Base-by-base conservation (phyloP, 129 eudicot species). In the Flaveria linearis region DNA sequence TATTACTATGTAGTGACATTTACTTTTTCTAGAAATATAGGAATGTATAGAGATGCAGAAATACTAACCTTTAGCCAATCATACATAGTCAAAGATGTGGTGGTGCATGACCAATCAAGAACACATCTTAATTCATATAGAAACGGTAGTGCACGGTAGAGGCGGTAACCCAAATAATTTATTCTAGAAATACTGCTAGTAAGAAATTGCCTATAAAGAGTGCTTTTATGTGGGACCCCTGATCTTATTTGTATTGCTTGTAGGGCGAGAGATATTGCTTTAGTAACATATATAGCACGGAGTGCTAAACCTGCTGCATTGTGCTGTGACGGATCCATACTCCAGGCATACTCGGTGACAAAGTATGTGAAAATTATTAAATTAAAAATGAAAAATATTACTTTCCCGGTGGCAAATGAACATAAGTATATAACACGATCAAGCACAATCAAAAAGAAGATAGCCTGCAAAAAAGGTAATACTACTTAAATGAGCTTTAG, bases 81-180 rank as follows among this genome's bases (percentile, higher is more conserved):
- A 80, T 95, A 95, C 99, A 95, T 95, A 15, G 97, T 95, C 88
- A 95, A 80, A 56, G 97, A 91, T 51, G 99, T 95, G 14, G 92
- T 84, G 53, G 99, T 95, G 92, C 99, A 95, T 3, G 99, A 95
- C 99, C 99, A 95, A 79, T 95, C 99, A 80, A 95, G 99, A 76
- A 91, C 99, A 75, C 96, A 91, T 69, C 99, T 89, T 62, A 95
- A 75, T 82, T 95, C 99, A 84, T 95, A 95, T 26, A 95, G 92
- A 79, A 95, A 95, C n/a, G 99, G 99, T 5, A 95, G 87, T 65
- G 99, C 95, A 43, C 97, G 96, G 66, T 95, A 95, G 18, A 95
- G 92, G 46, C 97, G 85, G 81, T 89, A 95, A 33, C 99, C 99
- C 51, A 95, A 69, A 79, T 81, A 91, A 81, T 91, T 91, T 73